Evolutionary conservation across 805 yeast species (phyloP).

Genomic region (Grigorovia humatica): DNA sequence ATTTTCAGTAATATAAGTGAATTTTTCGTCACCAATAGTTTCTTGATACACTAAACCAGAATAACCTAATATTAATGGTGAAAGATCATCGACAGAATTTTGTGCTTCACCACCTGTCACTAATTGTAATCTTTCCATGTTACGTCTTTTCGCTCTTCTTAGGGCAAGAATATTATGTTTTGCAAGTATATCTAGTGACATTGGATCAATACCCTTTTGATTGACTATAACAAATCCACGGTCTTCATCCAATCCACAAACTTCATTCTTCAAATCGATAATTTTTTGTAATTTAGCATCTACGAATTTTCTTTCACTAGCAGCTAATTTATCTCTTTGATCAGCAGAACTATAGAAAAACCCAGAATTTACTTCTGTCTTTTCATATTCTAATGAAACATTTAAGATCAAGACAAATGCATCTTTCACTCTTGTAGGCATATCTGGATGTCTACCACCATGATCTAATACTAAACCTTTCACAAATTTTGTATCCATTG

Average conservation of each 20-base stretch:
- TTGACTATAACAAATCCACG: slow-evolving; percentile 88
- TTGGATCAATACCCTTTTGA: slow-evolving; percentile 98
- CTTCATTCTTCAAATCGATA: slow-evolving; percentile 85
- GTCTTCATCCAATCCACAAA: slow-evolving; percentile 63
- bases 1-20: slow-evolving; percentile 87
- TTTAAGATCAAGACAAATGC: slow-evolving; percentile 81
- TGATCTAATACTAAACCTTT: slow-evolving; percentile 92
- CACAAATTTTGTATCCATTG: slow-evolving; percentile 72
- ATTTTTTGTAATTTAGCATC: slow-evolving; percentile 88
- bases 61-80: slow-evolving; percentile 69
- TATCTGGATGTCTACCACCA: slow-evolving; percentile 98
- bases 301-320: slow-evolving; percentile 86
- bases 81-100: slow-evolving; percentile 88
- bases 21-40: slow-evolving; percentile 93
- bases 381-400: slow-evolving; percentile 92
- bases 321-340: slow-evolving; percentile 89
- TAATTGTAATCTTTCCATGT: slow-evolving; percentile 95
- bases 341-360: slow-evolving; percentile 92
- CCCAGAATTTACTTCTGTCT: slow-evolving; percentile 94
- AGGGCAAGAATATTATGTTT: slow-evolving; percentile 87
- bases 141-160: slow-evolving; percentile 97
- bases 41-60: slow-evolving; percentile 90
- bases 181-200: slow-evolving; percentile 90
- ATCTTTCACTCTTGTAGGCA: slow-evolving; percentile 82
- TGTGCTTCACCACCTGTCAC: slow-evolving; percentile 97